Percentiles rank a stretch among this genome's conserved stretches.
Evolutionary conservation across 331 rosid genomes (phyloP).

Genomic region (Quercus phellos): DNA sequence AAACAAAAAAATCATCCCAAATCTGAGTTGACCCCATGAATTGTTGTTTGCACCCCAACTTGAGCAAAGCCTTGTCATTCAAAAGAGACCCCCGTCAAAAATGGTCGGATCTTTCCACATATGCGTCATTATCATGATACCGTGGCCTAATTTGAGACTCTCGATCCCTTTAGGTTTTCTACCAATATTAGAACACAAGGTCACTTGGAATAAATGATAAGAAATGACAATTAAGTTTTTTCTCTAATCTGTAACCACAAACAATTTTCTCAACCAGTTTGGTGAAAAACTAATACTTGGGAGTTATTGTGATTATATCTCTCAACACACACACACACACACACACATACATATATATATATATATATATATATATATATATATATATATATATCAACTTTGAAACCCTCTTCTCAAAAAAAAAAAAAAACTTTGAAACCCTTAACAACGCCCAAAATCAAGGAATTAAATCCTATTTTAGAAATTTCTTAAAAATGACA

Average conservation of each 20-base stretch:
- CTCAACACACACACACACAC: too few relatives aligned
- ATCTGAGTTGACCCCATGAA: not conserved
- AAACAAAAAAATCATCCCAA: not conserved
- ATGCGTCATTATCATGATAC: not conserved
- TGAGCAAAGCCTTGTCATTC: not conserved
- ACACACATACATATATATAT: too few relatives aligned
- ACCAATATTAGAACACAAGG: not conserved
- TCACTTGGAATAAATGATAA: not conserved
- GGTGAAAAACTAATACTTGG: not conserved
- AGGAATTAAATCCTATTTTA: too few relatives aligned
- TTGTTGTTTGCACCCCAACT: not conserved
- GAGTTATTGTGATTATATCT: not conserved
- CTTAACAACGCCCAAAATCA: too few relatives aligned
- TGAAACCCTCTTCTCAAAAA: too few relatives aligned
- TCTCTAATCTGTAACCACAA: not conserved
- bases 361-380: too few relatives aligned
- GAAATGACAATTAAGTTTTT: not conserved
- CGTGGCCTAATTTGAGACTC: not conserved
- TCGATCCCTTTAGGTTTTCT: not conserved
- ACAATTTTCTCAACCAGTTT: not conserved
- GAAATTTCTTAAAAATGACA: too few relatives aligned
- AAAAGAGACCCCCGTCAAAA: not conserved
- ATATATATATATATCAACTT: too few relatives aligned
- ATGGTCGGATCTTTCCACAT: not conserved
- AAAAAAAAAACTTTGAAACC: too few relatives aligned